These are phyloP conservation scores for Capsicum chinense DNA, from an alignment of 257 asterid species.

Conservation along the genomic window DNA sequence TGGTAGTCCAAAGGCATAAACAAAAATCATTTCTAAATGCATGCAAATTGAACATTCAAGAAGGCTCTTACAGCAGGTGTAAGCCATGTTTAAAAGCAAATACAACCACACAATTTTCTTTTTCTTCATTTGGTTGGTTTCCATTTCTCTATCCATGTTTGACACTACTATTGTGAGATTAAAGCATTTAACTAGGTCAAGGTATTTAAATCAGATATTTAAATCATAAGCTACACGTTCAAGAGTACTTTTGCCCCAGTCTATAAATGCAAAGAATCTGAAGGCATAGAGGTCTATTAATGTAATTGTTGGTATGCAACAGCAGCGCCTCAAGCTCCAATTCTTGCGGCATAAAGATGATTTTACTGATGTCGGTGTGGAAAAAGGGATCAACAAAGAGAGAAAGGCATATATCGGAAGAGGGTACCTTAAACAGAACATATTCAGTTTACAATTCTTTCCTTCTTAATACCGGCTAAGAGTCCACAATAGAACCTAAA, in stretches of 20 bases:
- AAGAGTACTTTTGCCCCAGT: neutral
- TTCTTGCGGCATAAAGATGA: constrained; percentile 17
- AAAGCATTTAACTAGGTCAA: neutral
- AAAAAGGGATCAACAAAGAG: neutral
- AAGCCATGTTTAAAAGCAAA: neutral
- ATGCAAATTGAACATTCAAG: neutral
- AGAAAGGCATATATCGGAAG: neutral
- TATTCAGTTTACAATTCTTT: neutral
- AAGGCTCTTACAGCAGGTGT: neutral
- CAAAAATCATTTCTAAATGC: neutral
- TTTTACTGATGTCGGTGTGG: neutral
- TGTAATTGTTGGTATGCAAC: neutral
- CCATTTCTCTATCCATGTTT: neutral
- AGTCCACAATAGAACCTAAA: neutral
- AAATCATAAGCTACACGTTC: neutral
- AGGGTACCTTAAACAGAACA: neutral
- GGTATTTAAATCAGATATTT: constrained; percentile 14
- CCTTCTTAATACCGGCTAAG: neutral
- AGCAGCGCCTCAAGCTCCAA: neutral
- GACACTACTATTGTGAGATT: constrained; percentile 5
- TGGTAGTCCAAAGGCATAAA: neutral
- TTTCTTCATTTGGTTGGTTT: constrained; percentile 20
- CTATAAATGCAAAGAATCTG: neutral
- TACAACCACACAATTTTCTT: neutral
- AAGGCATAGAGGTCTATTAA: neutral